phyloP scores from a whole-genome alignment of 2,329 filamentous ascomycete genomes.

The Parastagonospora avenae region DNA sequence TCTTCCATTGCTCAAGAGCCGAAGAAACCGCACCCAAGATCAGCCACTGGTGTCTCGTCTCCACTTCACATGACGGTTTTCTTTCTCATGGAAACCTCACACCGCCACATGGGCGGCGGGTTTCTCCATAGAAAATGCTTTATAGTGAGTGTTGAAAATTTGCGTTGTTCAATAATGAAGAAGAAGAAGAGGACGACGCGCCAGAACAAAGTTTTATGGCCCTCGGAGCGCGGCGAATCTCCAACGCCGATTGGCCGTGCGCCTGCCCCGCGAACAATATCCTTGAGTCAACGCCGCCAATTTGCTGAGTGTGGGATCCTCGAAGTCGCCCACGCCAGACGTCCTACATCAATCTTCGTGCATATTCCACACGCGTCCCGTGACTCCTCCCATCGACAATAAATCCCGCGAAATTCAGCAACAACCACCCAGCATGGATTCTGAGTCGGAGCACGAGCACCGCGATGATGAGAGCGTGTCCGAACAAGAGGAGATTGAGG shows the following conservation, averaged over 20 bases:
- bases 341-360: conserved; percentile 8
- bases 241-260: conserved; percentile 13
- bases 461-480: conserved; percentile 60
- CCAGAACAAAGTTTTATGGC: conserved; percentile 32
- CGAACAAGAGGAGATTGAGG: conserved; percentile 75
- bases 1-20: conserved; percentile 54
- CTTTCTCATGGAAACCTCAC: conserved; percentile 59
- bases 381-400: not conserved
- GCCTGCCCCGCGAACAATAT: conserved; percentile 32
- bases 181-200: conserved; percentile 44
- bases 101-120: conserved; percentile 43
- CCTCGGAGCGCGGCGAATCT: conserved; percentile 20
- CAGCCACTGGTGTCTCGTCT: conserved; percentile 54
- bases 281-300: conserved; percentile 35
- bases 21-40: conserved; percentile 65
- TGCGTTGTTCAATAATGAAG: conserved; percentile 62
- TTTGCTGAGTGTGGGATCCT: conserved; percentile 40
- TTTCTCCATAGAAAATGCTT: conserved; percentile 62
- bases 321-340: conserved; percentile 14
- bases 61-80: conserved; percentile 64
- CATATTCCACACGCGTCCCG: conserved; percentile 1
- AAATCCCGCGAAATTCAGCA: conserved; percentile 2
- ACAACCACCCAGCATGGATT: conserved; percentile 46
- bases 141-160: conserved; percentile 59
- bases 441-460: conserved; percentile 48